Evolutionary conservation across 2,329 filamentous ascomycete genomes (phyloP).

Genomic region (Colletotrichum sp.): DNA sequence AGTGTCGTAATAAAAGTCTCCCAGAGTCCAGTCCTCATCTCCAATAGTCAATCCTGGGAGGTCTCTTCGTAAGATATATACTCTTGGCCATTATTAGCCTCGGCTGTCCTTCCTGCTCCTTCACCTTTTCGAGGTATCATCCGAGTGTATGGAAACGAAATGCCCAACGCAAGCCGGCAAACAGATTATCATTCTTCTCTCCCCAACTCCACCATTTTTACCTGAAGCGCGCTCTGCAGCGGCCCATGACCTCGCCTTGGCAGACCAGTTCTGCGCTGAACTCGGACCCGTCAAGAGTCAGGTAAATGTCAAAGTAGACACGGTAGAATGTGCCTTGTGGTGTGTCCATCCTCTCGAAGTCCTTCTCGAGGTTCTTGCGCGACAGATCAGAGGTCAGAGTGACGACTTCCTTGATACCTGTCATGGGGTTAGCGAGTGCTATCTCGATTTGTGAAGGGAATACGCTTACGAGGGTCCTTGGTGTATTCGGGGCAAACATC

Average conservation of each 20-base stretch:
- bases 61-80: slow-evolving; percentile 19
- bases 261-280: slow-evolving; percentile 99
- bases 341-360: slow-evolving; percentile 99
- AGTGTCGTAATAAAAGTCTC: slow-evolving; percentile 16
- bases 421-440: slow-evolving; percentile 29
- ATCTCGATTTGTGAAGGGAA: no score
- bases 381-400: slow-evolving; percentile 96
- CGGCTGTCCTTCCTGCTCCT: slow-evolving; percentile 11
- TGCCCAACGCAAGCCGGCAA: slow-evolving; percentile 5
- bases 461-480: slow-evolving; percentile 93
- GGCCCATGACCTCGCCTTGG: slow-evolving; percentile 98
- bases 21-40: slow-evolving; percentile 6
- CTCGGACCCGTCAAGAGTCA: slow-evolving; percentile 95
- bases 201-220: slow-evolving; percentile 37
- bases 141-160: slow-evolving; percentile 23
- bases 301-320: slow-evolving; percentile 79
- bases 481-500: slow-evolving; percentile 98
- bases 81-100: slow-evolving; percentile 19
- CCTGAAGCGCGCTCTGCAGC: slow-evolving; percentile 89
- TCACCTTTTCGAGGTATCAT: slow-evolving; percentile 25
- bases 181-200: slow-evolving; percentile 4
- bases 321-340: slow-evolving; percentile 96
- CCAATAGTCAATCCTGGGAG: slow-evolving; percentile 11
- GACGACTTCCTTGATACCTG: slow-evolving; percentile 98
- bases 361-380: slow-evolving; percentile 97